phyloP scores from a whole-genome alignment of 2,329 filamentous ascomycete genomes.

The Hymenoscyphus infarciens region DNA sequence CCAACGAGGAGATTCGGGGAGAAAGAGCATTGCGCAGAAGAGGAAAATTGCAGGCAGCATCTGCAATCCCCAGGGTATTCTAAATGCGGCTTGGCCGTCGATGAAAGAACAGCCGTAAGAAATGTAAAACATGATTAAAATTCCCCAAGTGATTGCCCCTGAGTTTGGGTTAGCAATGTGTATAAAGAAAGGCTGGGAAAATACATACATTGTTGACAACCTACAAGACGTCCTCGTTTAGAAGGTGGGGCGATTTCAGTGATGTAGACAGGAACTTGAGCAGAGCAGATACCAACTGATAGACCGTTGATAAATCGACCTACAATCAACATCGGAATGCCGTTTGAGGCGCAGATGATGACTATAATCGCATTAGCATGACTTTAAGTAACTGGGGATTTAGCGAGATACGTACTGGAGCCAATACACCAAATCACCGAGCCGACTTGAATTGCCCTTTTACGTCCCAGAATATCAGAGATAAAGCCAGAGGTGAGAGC shows the following conservation, averaged over 20 bases:
- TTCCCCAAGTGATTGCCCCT: constrained; percentile 61
- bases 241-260: constrained; percentile 59
- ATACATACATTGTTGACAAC: constrained; percentile 60
- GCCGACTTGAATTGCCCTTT: constrained; percentile 46
- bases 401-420: constrained; percentile 40
- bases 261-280: constrained; percentile 66
- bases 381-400: background rate
- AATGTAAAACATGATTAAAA: constrained; percentile 68
- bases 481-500: constrained; percentile 57
- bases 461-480: constrained; percentile 53
- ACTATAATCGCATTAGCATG: background rate
- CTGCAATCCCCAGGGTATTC: constrained; percentile 62
- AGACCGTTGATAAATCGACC: constrained; percentile 61
- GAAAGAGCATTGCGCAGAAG: constrained; percentile 55
- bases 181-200: background rate
- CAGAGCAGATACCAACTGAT: constrained; percentile 58
- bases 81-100: constrained; percentile 53
- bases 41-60: constrained; percentile 58
- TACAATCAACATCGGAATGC: constrained; percentile 49
- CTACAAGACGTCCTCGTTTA: constrained; percentile 62
- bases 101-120: constrained; percentile 54
- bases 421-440: constrained; percentile 52
- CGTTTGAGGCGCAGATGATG: constrained; percentile 57
- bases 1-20: constrained; percentile 62
- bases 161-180: constrained; percentile 5